Conservation (phyloP, 148 eudicot genomes). For the Silene uniflora region DNA sequence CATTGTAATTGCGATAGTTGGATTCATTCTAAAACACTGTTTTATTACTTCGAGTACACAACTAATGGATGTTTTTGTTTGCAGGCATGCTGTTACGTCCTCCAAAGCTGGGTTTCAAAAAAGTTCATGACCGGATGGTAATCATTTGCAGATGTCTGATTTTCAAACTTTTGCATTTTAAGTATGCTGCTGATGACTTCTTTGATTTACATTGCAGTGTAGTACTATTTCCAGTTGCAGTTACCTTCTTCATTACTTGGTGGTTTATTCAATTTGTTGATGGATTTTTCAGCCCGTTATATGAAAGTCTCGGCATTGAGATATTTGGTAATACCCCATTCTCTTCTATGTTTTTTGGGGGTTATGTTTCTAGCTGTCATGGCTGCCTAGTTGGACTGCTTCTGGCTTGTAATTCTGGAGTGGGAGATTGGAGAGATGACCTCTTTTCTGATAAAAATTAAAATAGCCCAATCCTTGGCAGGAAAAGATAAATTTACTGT, state of each 20-base stretch:
- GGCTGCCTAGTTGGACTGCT: background rate
- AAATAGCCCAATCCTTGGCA: background rate
- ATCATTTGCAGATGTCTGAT: slow-evolving; percentile 17
- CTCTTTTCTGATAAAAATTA: background rate
- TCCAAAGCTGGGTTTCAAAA: slow-evolving; percentile 66
- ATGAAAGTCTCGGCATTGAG: slow-evolving; percentile 55
- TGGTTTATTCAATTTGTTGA: slow-evolving; percentile 75
- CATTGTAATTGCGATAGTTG: no score
- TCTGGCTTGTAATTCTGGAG: background rate
- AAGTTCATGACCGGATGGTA: slow-evolving; percentile 79
- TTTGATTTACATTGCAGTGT: slow-evolving; percentile 42
- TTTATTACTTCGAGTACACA: no score
- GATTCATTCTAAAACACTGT: no score
- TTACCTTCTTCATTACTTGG: slow-evolving; percentile 64
- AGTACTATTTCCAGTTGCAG: slow-evolving; percentile 70
- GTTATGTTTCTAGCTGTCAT: background rate
- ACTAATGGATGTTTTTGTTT: background rate
- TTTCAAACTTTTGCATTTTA: slow-evolving; percentile 6
- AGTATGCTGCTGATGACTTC: slow-evolving; percentile 17
- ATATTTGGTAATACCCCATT: slow-evolving; percentile 44
- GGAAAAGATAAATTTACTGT: no score
- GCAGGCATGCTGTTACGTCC: slow-evolving; percentile 66
- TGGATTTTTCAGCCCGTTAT: slow-evolving; percentile 73
- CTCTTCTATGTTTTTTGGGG: background rate
- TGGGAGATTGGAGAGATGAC: background rate